These are phyloP conservation scores for Hansenula sp. DNA, from an alignment of 1,139 yeast genomes.

Conservation along the genomic window DNA sequence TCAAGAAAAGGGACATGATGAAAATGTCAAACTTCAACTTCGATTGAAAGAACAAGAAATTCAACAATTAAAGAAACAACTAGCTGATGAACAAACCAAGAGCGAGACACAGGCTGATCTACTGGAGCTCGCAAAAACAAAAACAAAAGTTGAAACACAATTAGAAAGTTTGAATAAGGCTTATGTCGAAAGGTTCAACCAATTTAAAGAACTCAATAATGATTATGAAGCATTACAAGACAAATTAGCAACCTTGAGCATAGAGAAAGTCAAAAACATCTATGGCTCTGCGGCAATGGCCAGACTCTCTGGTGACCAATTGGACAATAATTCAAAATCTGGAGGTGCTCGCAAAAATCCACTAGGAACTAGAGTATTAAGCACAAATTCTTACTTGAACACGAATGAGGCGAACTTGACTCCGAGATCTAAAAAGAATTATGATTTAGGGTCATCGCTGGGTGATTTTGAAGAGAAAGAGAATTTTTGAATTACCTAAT, in stretches of 20 bases:
- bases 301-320: conserved; percentile 18
- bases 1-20: conserved; percentile 1
- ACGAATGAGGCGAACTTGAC: conserved; percentile 9
- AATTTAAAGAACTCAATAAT: conserved; percentile 23
- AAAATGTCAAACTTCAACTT: conserved; percentile 10
- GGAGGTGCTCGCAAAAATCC: conserved; percentile 4
- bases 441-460: conserved; percentile 4
- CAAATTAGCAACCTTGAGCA: conserved; percentile 22
- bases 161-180: conserved; percentile 23
- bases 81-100: conserved; percentile 13
- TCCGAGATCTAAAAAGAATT: conserved; percentile 11
- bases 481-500: neutral
- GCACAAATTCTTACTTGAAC: conserved; percentile 22
- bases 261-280: conserved; percentile 28
- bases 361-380: conserved; percentile 22
- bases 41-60: conserved; percentile 18
- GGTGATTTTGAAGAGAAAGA: conserved; percentile 1
- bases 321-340: conserved; percentile 1
- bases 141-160: conserved; percentile 19
- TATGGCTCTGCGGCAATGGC: conserved; percentile 29
- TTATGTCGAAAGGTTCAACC: conserved; percentile 22
- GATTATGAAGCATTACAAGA: conserved; percentile 25
- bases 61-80: conserved; percentile 10
- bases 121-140: conserved; percentile 16
- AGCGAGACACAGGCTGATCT: conserved; percentile 14